Evolutionary conservation across 371 early-diverging fungal species (phyloP), one percentile per base, ranked within the genome.

Genomic region (Funneliformis caledonium): DNA sequence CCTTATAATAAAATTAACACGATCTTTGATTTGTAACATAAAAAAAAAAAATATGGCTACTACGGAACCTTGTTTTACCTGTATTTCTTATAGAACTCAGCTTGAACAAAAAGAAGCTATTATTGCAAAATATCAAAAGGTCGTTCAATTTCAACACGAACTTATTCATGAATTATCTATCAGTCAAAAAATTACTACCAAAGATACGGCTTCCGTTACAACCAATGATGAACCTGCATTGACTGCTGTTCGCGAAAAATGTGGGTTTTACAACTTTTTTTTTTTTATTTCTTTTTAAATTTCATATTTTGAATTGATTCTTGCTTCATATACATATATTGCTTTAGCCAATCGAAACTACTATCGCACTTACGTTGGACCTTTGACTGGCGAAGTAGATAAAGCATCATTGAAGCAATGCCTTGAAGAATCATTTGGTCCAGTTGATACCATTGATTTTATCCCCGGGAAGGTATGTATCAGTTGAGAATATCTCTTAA

Each of bases 141-240:
- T 68, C n/a, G 43, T 42, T 1, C 31, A 42, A 68, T 68, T 19
- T n/a, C 69, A 68, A 68, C 14, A 19, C 43, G 69, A 68, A 16
- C 69, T 68, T 68, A 68, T 68, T 68, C 69, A 68, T 19, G 69
- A 68, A 43, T 68, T 68, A 33, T 68, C 69, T 68, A 45, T 8
- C 16, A 8, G 19, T 68, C 37, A 43, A 42, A 68, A 12, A 11
- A 33, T 12, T 12, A 22, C 65, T 8, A 12, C 37, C 37, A 37
- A 37, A 37, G 37, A 37, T 37, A 37, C 9, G 43, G 11, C 43
- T 68, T 33, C 4, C 43, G 33, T 5, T 56, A 56, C 14, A 6
- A 56, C 56, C 19, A 19, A 43, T 42, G 43, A 31, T 43, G 69
- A 43, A 8, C 4, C 37, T 31, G 31, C 31, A 65, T 65, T 31